Base-by-base conservation (phyloP, 2,329 filamentous ascomycete genomes). In the Penicillium sp. region DNA sequence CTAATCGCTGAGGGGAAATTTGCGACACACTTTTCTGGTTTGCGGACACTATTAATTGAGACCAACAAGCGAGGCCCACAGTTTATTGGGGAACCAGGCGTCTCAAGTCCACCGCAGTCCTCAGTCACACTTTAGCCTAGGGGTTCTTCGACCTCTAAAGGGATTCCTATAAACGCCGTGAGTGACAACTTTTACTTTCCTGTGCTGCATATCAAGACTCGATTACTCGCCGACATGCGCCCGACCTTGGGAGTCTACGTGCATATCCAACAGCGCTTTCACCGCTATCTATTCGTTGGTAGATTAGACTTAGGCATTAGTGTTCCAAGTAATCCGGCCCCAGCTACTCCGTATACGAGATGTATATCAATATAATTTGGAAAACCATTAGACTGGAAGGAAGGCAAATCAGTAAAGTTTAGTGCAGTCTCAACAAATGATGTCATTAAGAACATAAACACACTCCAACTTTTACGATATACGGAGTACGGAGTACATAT, bases 51-150 rank as follows among this genome's bases (percentile, higher is more conserved):
- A 52, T 52, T 52, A 43, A 35, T 48, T 35, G 21, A 42, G 27
- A 42, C 37, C 23, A 40, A 9, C 29, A 52, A 52, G 50, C 50
- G 50, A 52, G 50, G 27, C 29, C 50, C 50, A 52, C 38, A 31
- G 10, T 43, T 41, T 31, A 19, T 33, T 41, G 29, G 45, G n/a
- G 29, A 33, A 47, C 19, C 6, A 48, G 19, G 46, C 31, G 46
- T 13, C 3, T 8, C n/a, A 48, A 10, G 21, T 40, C 48, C 48
- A 17, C 35, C 29, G 35, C 3, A 21, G 23, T 27, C 12, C 46
- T n/a, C 46, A 35, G 35, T 48, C 29, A 35, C 46, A 35, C 31
- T 37, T n/a, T n/a, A 9, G 8, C 31, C 8, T 35, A n/a, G 19
- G 29, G 13, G 2, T 35, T 4, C 12, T 33, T 48, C 29, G 8